Percentiles rank a stretch among this genome's conserved stretches.
Conservation (phyloP, 2,329 filamentous ascomycete genomes). For the Penicillium sp. region DNA sequence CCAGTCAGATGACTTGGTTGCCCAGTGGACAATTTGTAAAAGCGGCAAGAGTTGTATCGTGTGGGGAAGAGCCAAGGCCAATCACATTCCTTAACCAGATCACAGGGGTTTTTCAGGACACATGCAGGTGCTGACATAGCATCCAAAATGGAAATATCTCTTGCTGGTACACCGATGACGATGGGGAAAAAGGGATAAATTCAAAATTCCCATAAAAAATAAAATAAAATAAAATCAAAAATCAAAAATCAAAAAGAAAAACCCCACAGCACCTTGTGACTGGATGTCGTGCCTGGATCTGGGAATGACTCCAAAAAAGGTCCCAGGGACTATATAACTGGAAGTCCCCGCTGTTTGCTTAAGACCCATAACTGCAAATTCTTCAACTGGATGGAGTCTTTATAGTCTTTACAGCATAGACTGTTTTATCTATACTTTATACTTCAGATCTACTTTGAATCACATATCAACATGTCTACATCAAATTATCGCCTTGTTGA, state of each 20-base stretch:
- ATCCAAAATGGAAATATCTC: background rate
- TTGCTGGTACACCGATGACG: constrained; percentile 13
- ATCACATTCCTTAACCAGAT: background rate
- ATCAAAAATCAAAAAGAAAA: constrained; percentile 3
- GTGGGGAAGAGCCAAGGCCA: background rate
- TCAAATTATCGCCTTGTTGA: constrained; percentile 50
- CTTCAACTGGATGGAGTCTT: constrained; percentile 1
- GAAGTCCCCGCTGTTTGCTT: constrained; percentile 9
- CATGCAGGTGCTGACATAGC: constrained; percentile 11
- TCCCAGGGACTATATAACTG: constrained; percentile 15
- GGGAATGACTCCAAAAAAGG: constrained; percentile 10
- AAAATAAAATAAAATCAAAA: constrained; percentile 6
- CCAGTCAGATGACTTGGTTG: constrained; percentile 29
- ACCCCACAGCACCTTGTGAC: constrained; percentile 19
- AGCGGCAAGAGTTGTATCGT: constrained; percentile 8
- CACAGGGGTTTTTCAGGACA: background rate
- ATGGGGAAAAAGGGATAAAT: background rate
- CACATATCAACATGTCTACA: constrained; percentile 24
- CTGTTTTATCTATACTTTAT: constrained; percentile 10
- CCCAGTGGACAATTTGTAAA: constrained; percentile 8
- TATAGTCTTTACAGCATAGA: constrained; percentile 2
- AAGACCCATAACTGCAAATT: constrained; percentile 9
- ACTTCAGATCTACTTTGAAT: constrained; percentile 6
- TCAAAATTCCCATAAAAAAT: background rate
- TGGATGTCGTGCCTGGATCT: constrained; percentile 17